Base-by-base conservation (phyloP, 1,284 basidiomycete species). In the Veloboletus limbatus region DNA sequence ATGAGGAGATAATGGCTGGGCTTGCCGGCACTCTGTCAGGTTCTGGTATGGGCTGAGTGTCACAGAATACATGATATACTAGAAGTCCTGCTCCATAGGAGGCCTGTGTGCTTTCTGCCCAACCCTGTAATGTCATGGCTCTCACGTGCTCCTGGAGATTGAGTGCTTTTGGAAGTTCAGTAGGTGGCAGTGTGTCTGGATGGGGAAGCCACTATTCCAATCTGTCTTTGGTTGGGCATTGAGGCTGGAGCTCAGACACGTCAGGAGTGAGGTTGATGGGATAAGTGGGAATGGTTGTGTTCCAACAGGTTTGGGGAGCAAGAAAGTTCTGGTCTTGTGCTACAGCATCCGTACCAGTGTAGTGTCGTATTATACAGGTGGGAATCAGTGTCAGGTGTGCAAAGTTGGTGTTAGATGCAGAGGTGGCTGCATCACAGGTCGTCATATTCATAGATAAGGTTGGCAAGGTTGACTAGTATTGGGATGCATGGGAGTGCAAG, bases 401-500 rank as follows among this genome's bases (percentile, higher is more conserved):
- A n/a, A n/a, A n/a, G n/a, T n/a, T n/a, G n/a, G n/a, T n/a, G n/a
- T n/a, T n/a, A n/a, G n/a, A n/a, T n/a, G n/a, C n/a, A n/a, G n/a
- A n/a, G n/a, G n/a, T n/a, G n/a, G n/a, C n/a, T n/a, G n/a, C n/a
- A n/a, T n/a, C n/a, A n/a, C n/a, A n/a, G n/a, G n/a, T n/a, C n/a
- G n/a, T n/a, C n/a, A n/a, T n/a, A n/a, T n/a, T n/a, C n/a, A n/a
- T n/a, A n/a, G n/a, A n/a, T n/a, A n/a, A n/a, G n/a, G n/a, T n/a
- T n/a, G n/a, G n/a, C n/a, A n/a, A n/a, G n/a, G n/a, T n/a, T n/a
- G n/a, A n/a, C n/a, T n/a, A n/a, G n/a, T n/a, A n/a, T n/a, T n/a
- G 22, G 5, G 24, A 59, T 47, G 10, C 37, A 36, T n/a, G 56
- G 54, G 20, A 59, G 53, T 21, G 58, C 53, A 24, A 54, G 41